Evolutionary conservation across 2,329 filamentous ascomycete genomes (phyloP).

Genomic region (Gaeumannomyces tritici): DNA sequence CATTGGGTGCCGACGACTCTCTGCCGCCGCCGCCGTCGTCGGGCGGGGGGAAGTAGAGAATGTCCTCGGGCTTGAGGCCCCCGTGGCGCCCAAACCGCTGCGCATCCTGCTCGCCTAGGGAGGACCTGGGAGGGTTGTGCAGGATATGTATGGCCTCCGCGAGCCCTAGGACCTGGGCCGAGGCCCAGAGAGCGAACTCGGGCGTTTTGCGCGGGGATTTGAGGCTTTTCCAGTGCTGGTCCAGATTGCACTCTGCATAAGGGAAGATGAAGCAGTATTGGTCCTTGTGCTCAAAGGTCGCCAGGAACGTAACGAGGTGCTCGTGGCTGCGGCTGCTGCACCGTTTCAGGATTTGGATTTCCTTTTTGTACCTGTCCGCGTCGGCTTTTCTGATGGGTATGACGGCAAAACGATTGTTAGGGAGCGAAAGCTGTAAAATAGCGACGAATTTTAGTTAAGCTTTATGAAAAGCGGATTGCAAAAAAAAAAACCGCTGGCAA

Average conservation of each 20-base stretch:
- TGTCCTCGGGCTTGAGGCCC: slow-evolving; percentile 14
- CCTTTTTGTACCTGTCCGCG: slow-evolving; percentile 4
- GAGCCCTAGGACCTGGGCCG: slow-evolving; percentile 8
- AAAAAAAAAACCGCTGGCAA: too few relatives aligned
- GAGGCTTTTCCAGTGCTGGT: slow-evolving; percentile 6
- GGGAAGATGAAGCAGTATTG: slow-evolving; percentile 11
- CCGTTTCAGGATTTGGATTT: slow-evolving; percentile 12
- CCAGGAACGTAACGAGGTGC: slow-evolving; percentile 11
- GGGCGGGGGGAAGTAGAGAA: slow-evolving; percentile 9
- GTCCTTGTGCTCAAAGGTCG: slow-evolving; percentile 7
- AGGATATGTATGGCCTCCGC: slow-evolving; percentile 8
- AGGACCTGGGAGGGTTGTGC: background rate
- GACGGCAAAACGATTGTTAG: background rate
- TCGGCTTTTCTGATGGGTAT: background rate
- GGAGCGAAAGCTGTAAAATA: background rate
- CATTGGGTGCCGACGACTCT: too few relatives aligned
- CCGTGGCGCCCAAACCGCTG: slow-evolving; percentile 5
- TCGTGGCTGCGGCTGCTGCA: slow-evolving; percentile 7
- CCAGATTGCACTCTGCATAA: slow-evolving; percentile 9
- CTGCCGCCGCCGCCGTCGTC: too few relatives aligned
- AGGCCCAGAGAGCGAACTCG: slow-evolving; percentile 7
- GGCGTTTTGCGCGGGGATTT: background rate
- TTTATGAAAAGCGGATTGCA: too few relatives aligned
- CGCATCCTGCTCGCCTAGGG: background rate
- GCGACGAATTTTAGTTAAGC: too few relatives aligned